Evolutionary conservation across 1,284 basidiomycete genomes (phyloP).

Genomic region (Meira miltonrushii): DNA sequence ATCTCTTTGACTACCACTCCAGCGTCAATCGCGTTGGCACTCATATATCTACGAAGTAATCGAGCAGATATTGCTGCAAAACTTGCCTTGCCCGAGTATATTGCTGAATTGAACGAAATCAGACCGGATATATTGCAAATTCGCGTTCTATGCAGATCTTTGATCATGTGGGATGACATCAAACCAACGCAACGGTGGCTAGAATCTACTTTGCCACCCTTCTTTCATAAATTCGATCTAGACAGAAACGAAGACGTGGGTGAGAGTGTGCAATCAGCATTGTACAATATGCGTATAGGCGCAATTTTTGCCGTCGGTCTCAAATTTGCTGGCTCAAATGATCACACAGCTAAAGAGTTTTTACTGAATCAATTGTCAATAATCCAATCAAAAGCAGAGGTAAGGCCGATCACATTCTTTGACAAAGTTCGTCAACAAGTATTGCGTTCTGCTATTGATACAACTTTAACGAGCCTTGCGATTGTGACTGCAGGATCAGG

Average conservation of each 20-base stretch:
- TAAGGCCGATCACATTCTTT: conserved; percentile 13
- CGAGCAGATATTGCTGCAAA: conserved; percentile 78
- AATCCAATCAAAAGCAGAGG: conserved; percentile 58
- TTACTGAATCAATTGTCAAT: conserved; percentile 75
- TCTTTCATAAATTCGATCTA: conserved; percentile 58
- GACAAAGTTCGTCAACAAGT: conserved; percentile 60
- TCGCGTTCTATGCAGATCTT: conserved; percentile 68
- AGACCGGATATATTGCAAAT: conserved; percentile 81
- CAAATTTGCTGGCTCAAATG: conserved; percentile 72
- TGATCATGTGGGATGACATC: conserved; percentile 85
- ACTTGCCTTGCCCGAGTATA: conserved; percentile 73
- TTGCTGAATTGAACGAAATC: conserved; percentile 71
- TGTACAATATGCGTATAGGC: conserved; percentile 59
- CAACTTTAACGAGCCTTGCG: conserved; percentile 75
- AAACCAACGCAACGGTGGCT: conserved; percentile 73
- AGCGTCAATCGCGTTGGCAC: conserved; percentile 78
- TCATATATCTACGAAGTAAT: conserved; percentile 85
- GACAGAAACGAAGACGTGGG: conserved; percentile 59
- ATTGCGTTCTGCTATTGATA: conserved; percentile 79
- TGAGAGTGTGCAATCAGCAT: conserved; percentile 34
- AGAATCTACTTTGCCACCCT: conserved; percentile 65
- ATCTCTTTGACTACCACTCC: conserved; percentile 60
- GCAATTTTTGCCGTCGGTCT: conserved; percentile 85
- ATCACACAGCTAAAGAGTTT: conserved; percentile 68
- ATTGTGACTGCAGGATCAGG: conserved; percentile 96